Percentiles rank a stretch among this genome's conserved stretches.
Evolutionary conservation across 352 stramenopile genomes (phyloP).

Genomic region (Phytophthora ramorum): DNA sequence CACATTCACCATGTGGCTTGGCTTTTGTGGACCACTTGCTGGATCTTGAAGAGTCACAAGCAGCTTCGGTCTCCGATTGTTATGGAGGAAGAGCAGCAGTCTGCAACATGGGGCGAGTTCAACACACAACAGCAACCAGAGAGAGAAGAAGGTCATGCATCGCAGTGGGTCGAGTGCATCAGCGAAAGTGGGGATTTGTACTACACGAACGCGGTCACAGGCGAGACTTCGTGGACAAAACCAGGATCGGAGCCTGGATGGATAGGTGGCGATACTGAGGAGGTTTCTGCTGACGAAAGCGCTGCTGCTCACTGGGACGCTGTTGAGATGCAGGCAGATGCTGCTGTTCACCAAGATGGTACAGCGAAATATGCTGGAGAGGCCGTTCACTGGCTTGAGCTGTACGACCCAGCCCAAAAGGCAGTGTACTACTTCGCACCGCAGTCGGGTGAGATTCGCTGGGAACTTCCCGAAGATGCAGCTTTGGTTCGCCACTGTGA

Average conservation of each 20-base stretch:
- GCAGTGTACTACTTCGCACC: constrained; percentile 57
- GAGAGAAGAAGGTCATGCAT: not conserved
- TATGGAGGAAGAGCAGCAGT: constrained; percentile 22
- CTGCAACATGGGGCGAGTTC: constrained; percentile 5
- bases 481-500: constrained; percentile 42
- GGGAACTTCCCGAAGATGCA: constrained; percentile 33
- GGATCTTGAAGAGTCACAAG: constrained; percentile 11
- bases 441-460: constrained; percentile 52
- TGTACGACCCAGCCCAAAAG: constrained; percentile 58
- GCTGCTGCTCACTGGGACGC: constrained; percentile 29
- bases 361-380: constrained; percentile 1
- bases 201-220: constrained; percentile 48
- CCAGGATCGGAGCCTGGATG: constrained; percentile 17
- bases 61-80: not conserved
- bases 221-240: constrained; percentile 54
- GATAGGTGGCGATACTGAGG: not conserved
- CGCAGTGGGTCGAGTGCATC: constrained; percentile 45
- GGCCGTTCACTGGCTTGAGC: constrained; percentile 52
- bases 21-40: too few relatives aligned
- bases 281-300: not conserved
- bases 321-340: constrained; percentile 28
- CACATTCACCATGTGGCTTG: too few relatives aligned
- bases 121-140: constrained; percentile 1
- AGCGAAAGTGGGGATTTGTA: constrained; percentile 54
- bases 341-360: constrained; percentile 18